Evolutionary conservation across 352 stramenopile species (phyloP), one percentile per base, ranked within the genome.

Genomic region (Phytophthora kernoviae): DNA sequence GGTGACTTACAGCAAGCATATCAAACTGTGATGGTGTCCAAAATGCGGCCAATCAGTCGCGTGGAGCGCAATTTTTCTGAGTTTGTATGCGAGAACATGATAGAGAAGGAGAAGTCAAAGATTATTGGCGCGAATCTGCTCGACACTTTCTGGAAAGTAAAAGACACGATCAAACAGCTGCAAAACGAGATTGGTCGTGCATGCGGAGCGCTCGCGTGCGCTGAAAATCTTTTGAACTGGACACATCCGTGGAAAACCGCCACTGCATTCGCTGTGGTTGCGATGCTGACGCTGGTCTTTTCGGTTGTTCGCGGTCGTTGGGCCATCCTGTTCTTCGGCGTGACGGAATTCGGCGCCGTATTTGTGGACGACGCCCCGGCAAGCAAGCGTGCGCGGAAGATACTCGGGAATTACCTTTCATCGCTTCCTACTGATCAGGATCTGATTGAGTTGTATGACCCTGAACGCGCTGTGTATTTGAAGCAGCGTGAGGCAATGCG

Each of bases 201-300:
- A 7, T 95, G 86, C 30, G 84, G 82, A n/a, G 82, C 78, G 12
- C 58, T 92, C 44, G 82, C 85, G 2, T 87, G 77, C 5, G 77
- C 81, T 9, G 81, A 95, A n/a, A 93, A 93, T 49, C 43, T 95
- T 8, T 75, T 95, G 53, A 95, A 95, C 68, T 95, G 86, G 86
- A 91, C 86, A 20, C 86, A 95, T 48, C 86, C 86, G 22, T 95
- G 86, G 86, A 95, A 95, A 54, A 93, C 86, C 36, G 84, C 69
- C 8, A 65, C 81, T 0, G 79, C 85, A 26, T 88, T 93, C 26
- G 58, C 54, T 9, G 67, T 73, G 9, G 68, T 93, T 4, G 58
- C 81, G 2, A 55, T 79, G 36, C 70, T 73, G 27, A 59, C 74
- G 11, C 24, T 93, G 3, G 53, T 95, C 15, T 87, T 90, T 32